Conservation (phyloP, 225 moss, liverwort and hornwort genomes). For the Pseudisothecium myosuroides region DNA sequence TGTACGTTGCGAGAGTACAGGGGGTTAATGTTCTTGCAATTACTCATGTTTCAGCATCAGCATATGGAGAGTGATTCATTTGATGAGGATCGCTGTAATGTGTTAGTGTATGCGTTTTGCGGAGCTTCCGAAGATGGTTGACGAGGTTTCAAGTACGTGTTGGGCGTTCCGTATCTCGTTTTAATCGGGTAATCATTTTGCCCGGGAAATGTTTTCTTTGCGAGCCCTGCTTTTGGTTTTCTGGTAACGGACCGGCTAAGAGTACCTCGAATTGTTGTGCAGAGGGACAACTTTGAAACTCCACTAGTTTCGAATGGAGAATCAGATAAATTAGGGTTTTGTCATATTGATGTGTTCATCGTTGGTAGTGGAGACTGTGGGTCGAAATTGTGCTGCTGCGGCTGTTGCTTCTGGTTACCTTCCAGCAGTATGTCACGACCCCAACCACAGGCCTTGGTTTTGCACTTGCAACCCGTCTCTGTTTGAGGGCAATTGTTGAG, state of each 20-base stretch:
- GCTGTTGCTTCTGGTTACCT: neutral
- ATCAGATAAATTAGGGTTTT: neutral
- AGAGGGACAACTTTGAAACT: neutral
- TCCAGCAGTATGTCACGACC: neutral
- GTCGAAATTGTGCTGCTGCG: neutral
- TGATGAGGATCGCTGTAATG: neutral
- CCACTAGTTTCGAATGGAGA: neutral
- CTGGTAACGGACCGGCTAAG: neutral
- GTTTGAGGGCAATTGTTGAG: neutral
- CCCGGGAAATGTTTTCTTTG: neutral
- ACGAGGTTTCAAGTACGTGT: neutral
- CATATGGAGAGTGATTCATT: neutral
- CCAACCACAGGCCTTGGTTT: neutral
- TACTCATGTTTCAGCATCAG: neutral
- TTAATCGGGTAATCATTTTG: neutral
- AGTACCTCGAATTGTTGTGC: neutral
- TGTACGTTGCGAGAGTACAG: neutral
- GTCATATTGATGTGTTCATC: neutral
- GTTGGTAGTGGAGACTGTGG: neutral
- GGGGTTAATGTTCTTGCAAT: neutral
- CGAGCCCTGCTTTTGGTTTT: neutral
- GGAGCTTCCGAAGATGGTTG: neutral
- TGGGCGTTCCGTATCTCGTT: neutral
- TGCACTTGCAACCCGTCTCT: neutral
- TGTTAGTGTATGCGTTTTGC: neutral